Evolutionary conservation across 2,329 filamentous ascomycete species (phyloP).

Genomic region (Metarhizium guizhouense): DNA sequence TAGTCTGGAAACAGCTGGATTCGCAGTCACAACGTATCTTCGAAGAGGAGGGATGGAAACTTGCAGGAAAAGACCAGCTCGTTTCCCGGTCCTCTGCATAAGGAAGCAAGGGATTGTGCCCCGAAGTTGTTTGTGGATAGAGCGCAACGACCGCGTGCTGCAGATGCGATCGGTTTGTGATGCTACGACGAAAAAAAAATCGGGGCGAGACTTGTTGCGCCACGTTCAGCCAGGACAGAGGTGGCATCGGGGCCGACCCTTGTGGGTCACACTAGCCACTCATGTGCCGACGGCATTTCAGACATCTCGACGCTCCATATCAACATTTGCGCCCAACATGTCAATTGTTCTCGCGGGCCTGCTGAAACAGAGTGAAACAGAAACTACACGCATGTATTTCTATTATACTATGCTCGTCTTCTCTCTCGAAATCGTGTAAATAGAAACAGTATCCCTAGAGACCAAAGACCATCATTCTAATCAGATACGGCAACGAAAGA

Average conservation of each 20-base stretch:
- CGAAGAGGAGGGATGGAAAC: neutral
- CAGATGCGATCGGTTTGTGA: neutral
- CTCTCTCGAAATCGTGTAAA: neutral
- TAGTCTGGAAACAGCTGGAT: conserved; percentile 7
- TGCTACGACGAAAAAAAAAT: neutral
- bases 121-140: neutral
- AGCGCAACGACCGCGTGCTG: neutral
- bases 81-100: conserved; percentile 2
- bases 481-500: neutral
- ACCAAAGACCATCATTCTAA: neutral
- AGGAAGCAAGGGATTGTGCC: neutral
- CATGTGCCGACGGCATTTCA: too few species aligned
- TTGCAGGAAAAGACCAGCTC: neutral
- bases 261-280: too few species aligned
- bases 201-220: neutral
- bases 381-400: neutral
- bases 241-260: too few species aligned
- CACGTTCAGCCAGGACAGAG: neutral
- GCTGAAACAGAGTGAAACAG: too few species aligned
- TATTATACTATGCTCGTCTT: neutral
- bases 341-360: too few species aligned
- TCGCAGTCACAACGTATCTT: neutral
- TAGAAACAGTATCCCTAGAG: neutral
- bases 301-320: too few species aligned
- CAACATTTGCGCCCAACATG: too few species aligned